Base-by-base conservation (phyloP, 495 filamentous ascomycete species). In the Schizothecium vesticola region DNA sequence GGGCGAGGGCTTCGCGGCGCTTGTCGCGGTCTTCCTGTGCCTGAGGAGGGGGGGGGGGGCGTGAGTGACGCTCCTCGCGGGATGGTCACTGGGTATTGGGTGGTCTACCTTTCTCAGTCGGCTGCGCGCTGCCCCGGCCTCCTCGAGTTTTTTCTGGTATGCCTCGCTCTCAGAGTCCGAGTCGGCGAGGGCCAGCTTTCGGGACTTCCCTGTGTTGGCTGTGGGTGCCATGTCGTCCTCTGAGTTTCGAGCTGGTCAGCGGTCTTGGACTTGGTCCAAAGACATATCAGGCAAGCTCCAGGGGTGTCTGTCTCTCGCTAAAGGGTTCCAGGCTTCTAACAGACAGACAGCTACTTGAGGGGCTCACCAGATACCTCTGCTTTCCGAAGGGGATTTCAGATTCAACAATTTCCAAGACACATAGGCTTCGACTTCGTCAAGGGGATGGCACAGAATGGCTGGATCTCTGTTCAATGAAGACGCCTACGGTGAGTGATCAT, bases 21-120 rank as follows among this genome's bases (percentile, higher is more conserved):
- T 67, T 66, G 61, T 76, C 69, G n/a, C 74, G 74, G 28, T 61
- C 28, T 63, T 75, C 66, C 68, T 67, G 60, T 29, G 73, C 73
- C 73, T 74, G 21, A 1, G 29, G n/a, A 11, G 21, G 3, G 16
- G 26, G 8, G 33, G 55, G 23, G 67, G 22, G 22, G 22, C 29
- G 22, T 8, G 21, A 9, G 24, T 21, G 25, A 36, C 3, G n/a
- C 24, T 61, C 60, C 23, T 36, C 8, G 1, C 24, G 19, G 22
- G 13, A 12, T 56, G 10, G 19, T 33, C 21, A 16, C 24, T 28
- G 23, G 12, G 51, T 64, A 12, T 3, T 3, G 12, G 3, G 31
- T 5, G 25, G 3, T 19, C 8, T 68, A 72, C 72, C 68, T 70
- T 68, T 22, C 57, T 67, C 12, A 74, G 70, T 10, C 72, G 70